A percentile compares a stretch with the other conserved stretches of the same genome.
These are phyloP conservation scores for Yamadazyma sp. DNA, from an alignment of 1,139 yeast genomes.

Conservation along the genomic window DNA sequence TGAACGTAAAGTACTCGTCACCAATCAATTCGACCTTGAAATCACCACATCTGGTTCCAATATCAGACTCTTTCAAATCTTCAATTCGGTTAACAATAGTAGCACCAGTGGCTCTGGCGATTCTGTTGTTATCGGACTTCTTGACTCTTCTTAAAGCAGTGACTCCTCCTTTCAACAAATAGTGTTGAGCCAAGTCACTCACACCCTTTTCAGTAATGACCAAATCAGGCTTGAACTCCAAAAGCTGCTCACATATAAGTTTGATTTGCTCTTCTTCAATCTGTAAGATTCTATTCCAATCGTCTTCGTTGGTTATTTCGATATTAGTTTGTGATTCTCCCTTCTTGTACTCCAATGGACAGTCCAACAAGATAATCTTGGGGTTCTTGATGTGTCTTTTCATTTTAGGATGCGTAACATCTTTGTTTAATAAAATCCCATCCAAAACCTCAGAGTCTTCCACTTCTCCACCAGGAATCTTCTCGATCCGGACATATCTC, in stretches of 20 bases:
- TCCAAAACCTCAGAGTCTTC: constrained; percentile 84
- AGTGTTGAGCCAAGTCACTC: constrained; percentile 96
- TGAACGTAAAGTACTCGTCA: constrained; percentile 91
- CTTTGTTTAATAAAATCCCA: constrained; percentile 93
- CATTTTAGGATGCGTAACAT: constrained; percentile 98
- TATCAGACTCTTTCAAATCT: constrained; percentile 85
- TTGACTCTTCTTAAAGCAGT: constrained; percentile 92
- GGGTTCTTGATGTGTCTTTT: constrained; percentile 86
- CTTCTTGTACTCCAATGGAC: constrained; percentile 97
- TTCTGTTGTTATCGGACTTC: constrained; percentile 94
- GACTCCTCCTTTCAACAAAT: constrained; percentile 88
- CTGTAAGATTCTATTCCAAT: constrained; percentile 90
- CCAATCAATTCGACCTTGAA: constrained; percentile 95
- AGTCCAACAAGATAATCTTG: constrained; percentile 81
- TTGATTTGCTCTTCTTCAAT: constrained; percentile 98
- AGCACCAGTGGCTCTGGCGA: constrained; percentile 97
- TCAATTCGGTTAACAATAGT: constrained; percentile 94
- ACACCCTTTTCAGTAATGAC: constrained; percentile 99
- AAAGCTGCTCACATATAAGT: constrained; percentile 78
- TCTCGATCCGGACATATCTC: constrained; percentile 90
- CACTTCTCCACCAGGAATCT: constrained; percentile 97
- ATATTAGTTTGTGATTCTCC: constrained; percentile 99
- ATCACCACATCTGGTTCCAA: constrained; percentile 86
- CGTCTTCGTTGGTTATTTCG: constrained; percentile 94
- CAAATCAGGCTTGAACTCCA: constrained; percentile 86